Evolutionary conservation across 1,139 yeast species (phyloP).

Genomic region (Candida tetrigidarum): DNA sequence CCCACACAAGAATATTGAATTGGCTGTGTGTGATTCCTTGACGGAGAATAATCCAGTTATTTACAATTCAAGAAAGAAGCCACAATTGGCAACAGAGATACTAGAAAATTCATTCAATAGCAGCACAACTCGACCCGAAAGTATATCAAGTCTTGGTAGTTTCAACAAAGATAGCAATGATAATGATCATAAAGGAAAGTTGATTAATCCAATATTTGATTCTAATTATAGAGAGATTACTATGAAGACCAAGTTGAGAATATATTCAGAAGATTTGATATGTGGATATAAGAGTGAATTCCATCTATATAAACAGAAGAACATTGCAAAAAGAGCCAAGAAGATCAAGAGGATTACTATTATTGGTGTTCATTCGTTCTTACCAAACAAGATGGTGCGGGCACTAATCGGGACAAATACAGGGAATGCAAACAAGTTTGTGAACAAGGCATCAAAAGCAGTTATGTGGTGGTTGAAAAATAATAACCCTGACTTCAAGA

Average conservation of each 20-base stretch:
- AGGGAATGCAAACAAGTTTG: slow-evolving; percentile 43
- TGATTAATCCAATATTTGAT: slow-evolving; percentile 11
- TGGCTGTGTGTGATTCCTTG: slow-evolving; percentile 45
- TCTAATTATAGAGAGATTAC: slow-evolving; percentile 43
- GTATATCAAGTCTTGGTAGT: slow-evolving; percentile 7
- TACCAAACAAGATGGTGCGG: slow-evolving; percentile 55
- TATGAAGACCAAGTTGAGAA: slow-evolving; percentile 39
- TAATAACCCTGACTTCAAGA: slow-evolving; percentile 25
- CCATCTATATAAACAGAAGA: slow-evolving; percentile 35
- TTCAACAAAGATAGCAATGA: neutral
- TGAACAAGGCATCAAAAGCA: slow-evolving; percentile 39
- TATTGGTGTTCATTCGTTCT: slow-evolving; percentile 55
- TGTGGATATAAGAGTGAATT: slow-evolving; percentile 32
- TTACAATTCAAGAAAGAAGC: slow-evolving; percentile 37
- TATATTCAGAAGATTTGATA: slow-evolving; percentile 37
- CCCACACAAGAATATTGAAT: slow-evolving; percentile 23
- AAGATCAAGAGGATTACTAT: slow-evolving; percentile 41
- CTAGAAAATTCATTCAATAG: slow-evolving; percentile 26
- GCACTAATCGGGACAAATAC: slow-evolving; percentile 51
- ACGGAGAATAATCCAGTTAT: slow-evolving; percentile 46
- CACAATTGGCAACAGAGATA: slow-evolving; percentile 40
- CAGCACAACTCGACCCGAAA: slow-evolving; percentile 8
- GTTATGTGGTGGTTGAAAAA: slow-evolving; percentile 43
- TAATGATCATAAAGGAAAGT: slow-evolving; percentile 1
- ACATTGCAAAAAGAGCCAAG: slow-evolving; percentile 21